phyloP scores from a whole-genome alignment of 352 stramenopile species.

The Aphanomyces euteiches region DNA sequence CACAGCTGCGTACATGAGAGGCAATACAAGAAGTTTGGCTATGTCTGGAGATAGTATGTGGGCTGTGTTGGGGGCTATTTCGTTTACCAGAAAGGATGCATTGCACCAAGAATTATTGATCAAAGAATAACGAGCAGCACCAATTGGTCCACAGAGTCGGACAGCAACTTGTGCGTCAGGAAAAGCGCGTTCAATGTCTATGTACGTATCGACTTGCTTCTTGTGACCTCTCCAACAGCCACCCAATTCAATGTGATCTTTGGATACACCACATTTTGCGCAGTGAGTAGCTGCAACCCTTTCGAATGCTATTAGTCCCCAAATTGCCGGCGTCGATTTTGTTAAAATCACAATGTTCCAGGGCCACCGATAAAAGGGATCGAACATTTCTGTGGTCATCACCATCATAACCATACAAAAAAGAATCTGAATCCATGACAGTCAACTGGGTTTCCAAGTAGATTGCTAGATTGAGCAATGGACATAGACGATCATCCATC shows the following conservation, averaged over 20 bases:
- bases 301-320: neutral
- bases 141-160: neutral
- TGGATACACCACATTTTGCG: conserved; percentile 8
- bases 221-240: neutral
- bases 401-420: neutral
- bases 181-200: conserved; percentile 14
- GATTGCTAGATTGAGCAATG: conserved; percentile 1
- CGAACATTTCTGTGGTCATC: neutral
- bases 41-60: neutral
- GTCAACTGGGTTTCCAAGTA: neutral
- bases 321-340: neutral
- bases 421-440: neutral
- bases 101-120: conserved; percentile 1
- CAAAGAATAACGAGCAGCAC: neutral
- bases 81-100: neutral
- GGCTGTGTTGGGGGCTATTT: neutral
- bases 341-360: neutral
- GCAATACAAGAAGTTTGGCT: neutral
- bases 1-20: neutral
- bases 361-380: neutral
- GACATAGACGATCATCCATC: conserved; percentile 4
- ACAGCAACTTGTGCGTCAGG: neutral
- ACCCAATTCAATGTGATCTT: conserved; percentile 5
- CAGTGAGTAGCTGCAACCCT: conserved; percentile 7
- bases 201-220: conserved; percentile 8